These are phyloP conservation scores for Colletotrichum orchidophilum DNA, from an alignment of 2,329 filamentous ascomycete genomes.

Conservation along the genomic window DNA sequence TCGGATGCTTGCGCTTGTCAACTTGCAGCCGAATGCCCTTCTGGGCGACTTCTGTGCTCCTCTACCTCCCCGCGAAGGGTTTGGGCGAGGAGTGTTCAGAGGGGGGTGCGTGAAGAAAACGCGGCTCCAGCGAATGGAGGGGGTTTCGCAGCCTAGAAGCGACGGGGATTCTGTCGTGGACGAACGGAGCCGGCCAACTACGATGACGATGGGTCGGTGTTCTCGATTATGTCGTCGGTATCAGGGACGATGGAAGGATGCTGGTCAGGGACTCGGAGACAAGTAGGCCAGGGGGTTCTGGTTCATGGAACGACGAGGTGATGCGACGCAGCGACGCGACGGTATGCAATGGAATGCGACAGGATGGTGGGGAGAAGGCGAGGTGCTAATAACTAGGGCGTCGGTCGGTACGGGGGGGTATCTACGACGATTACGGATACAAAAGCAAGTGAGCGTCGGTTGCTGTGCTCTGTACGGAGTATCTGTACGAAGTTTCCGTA, in stretches of 20 bases:
- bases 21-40: constrained; percentile 16
- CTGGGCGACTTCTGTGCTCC: constrained; percentile 7
- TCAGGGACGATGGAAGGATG: neutral
- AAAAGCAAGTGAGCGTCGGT: neutral
- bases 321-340: constrained; percentile 9
- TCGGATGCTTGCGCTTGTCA: constrained; percentile 30
- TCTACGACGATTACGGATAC: neutral
- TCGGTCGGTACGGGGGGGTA: neutral
- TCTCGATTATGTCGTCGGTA: neutral
- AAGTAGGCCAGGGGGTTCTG: neutral
- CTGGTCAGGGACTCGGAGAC: neutral
- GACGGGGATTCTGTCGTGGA: neutral
- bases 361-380: neutral
- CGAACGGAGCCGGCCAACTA: constrained; percentile 8
- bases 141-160: neutral
- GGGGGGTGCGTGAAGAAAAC: neutral
- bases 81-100: constrained; percentile 21
- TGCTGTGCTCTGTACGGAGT: neutral
- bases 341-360: constrained; percentile 11
- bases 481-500: no score
- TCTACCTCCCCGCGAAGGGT: constrained; percentile 5
- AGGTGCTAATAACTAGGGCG: neutral
- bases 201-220: neutral
- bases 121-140: neutral
- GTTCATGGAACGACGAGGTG: constrained; percentile 9